Base-by-base conservation (phyloP, 2,329 filamentous ascomycete genomes). In the Botrytis fragariae region DNA sequence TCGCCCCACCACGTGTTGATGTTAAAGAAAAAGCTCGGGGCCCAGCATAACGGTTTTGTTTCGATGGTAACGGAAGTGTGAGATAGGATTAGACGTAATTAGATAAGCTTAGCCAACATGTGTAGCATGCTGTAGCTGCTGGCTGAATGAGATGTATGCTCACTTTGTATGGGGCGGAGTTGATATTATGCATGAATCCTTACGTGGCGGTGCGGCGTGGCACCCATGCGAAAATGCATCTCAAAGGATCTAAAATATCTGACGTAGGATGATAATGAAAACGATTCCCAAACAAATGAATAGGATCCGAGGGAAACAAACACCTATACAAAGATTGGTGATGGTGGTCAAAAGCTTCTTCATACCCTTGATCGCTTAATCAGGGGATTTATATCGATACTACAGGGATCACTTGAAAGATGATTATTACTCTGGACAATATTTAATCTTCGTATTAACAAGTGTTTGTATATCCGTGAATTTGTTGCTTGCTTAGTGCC, bases 131-230 rank as follows among this genome's bases (percentile, higher is more conserved):
- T 68, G 39, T 45, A 72, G 18, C 44, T 44, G 45, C 29, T 54
- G 22, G 35, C 69, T 35, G 4, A 45, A 59, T 35, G 35, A 44
- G 48, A 3, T 44, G 42, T 39, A 25, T 61, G 18, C 29, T 54
- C 51, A 39, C 8, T 29, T 4, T 59, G 67, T 35, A 18, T 25
- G 65, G 22, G 71, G 71, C 71, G 39, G 45, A 69, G 62, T 60
- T 37, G 25, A 59, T 29, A 25, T 37, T 29, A 59, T 69, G 71
- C 71, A 51, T 61, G 42, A 72, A 72, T 72, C 71, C 62, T 69
- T 29, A 51, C 48, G 71, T 61, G 63, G 71, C 63, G 54, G 54
- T 72, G 63, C 71, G 42, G 71, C 71, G 63, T 59, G 35, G 61
- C 16, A 44, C 42, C 22, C n/a, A n/a, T 69, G 65, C 65, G 51